Evolutionary conservation across 2,329 filamentous ascomycete genomes (phyloP).

Genomic region (Coniochaeta sp.): DNA sequence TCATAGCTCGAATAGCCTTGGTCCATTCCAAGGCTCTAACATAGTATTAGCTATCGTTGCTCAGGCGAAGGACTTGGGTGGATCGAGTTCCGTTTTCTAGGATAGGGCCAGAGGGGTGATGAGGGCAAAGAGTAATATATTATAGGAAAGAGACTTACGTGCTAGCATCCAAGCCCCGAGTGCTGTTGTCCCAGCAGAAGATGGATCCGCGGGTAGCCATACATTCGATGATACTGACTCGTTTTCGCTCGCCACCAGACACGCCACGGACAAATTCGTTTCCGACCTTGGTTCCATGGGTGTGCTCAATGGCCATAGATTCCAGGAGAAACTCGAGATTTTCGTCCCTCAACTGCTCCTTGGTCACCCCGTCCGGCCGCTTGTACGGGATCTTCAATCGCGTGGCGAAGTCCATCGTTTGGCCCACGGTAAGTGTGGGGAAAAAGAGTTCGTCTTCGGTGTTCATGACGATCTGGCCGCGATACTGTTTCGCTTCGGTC

Average conservation of each 20-base stretch:
- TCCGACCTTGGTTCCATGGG: slow-evolving; percentile 59
- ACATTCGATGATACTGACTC: slow-evolving; percentile 70
- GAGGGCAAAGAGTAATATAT: too few species aligned
- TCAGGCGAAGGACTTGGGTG: too few species aligned
- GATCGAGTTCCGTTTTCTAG: too few species aligned
- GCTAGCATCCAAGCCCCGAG: slow-evolving; percentile 60
- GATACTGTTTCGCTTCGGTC: slow-evolving; percentile 40
- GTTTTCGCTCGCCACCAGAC: slow-evolving; percentile 61
- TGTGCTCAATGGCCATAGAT: slow-evolving; percentile 54
- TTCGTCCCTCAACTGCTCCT: slow-evolving; percentile 36
- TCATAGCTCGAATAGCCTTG: not conserved
- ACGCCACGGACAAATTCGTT: slow-evolving; percentile 57
- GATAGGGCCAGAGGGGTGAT: too few species aligned
- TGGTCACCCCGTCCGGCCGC: slow-evolving; percentile 32
- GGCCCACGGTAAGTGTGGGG: slow-evolving; percentile 61
- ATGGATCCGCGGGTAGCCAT: slow-evolving; percentile 32
- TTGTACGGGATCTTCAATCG: slow-evolving; percentile 47
- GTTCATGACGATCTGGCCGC: slow-evolving; percentile 59
- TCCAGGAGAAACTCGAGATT: slow-evolving; percentile 46
- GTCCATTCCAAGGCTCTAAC: not conserved
- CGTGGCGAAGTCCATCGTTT: slow-evolving; percentile 66
- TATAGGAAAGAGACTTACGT: slow-evolving; percentile 36
- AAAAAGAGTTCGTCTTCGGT: slow-evolving; percentile 62
- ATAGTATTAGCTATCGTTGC: slow-evolving; percentile 22
- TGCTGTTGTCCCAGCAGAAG: slow-evolving; percentile 66